Conservation (phyloP, 2,329 filamentous ascomycete species). For the Venturiaceae sp. region DNA sequence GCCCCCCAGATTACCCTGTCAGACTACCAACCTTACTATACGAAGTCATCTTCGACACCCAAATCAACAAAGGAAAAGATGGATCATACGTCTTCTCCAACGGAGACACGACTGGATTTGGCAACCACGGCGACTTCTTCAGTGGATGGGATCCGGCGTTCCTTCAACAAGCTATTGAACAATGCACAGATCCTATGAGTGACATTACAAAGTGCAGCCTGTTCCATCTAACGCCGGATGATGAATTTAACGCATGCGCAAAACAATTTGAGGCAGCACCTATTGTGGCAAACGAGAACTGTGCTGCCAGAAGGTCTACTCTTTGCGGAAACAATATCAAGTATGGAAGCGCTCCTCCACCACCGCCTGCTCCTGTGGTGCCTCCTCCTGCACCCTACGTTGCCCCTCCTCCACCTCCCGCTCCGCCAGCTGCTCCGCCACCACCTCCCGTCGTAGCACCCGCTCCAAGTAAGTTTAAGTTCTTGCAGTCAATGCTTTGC, state of each 20-base stretch:
- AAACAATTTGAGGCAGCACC: not conserved
- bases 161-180: slow-evolving; percentile 60
- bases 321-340: not conserved
- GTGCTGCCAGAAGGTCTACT: not conserved
- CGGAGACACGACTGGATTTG: slow-evolving; percentile 63
- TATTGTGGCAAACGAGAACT: not conserved
- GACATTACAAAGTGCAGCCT: not conserved
- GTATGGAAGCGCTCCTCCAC: not conserved
- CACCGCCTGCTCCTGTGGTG: not conserved
- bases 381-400: too few species aligned
- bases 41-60: slow-evolving; percentile 76
- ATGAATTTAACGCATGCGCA: not conserved
- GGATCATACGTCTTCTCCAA: slow-evolving; percentile 70
- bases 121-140: slow-evolving; percentile 73
- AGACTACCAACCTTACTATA: slow-evolving; percentile 70
- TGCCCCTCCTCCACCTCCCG: too few species aligned
- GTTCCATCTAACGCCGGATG: not conserved
- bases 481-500: too few species aligned
- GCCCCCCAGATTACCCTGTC: slow-evolving; percentile 57
- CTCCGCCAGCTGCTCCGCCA: too few species aligned
- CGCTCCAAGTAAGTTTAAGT: too few species aligned
- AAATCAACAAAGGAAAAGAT: slow-evolving; percentile 48
- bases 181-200: not conserved
- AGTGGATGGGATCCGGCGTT: slow-evolving; percentile 64
- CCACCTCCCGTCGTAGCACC: too few species aligned